Conservation (phyloP, 768 basidiomycete species). For the Tricholoma saponaceum region DNA sequence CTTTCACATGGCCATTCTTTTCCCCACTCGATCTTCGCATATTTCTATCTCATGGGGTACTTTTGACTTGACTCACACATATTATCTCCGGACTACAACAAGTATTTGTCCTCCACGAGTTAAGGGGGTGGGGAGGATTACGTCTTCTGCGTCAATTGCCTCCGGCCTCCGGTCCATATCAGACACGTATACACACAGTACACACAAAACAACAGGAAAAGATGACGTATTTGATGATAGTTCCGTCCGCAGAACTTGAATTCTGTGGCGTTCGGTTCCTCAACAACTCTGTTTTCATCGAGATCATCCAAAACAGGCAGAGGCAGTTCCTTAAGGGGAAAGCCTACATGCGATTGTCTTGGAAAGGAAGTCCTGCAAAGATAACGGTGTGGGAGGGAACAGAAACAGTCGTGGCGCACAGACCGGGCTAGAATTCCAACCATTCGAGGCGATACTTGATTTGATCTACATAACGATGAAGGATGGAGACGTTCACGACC, state of each 20-base stretch:
- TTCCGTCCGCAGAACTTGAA: neutral
- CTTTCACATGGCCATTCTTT: neutral
- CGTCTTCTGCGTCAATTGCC: neutral
- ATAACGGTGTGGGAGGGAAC: neutral
- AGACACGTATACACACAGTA: neutral
- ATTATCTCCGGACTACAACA: neutral
- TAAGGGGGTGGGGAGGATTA: neutral
- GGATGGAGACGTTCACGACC: neutral
- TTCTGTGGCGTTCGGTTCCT: neutral
- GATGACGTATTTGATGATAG: neutral
- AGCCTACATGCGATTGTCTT: neutral
- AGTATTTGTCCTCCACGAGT: neutral
- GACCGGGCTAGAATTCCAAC: neutral
- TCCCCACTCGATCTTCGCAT: neutral
- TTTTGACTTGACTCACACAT: neutral
- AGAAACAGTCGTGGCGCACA: neutral
- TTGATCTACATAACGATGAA: neutral
- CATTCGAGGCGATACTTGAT: neutral
- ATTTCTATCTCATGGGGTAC: neutral
- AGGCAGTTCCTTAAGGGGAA: neutral
- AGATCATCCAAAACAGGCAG: neutral
- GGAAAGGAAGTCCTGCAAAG: neutral
- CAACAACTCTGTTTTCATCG: neutral
- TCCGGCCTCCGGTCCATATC: neutral
- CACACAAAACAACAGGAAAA: too few species aligned